phyloP scores from a whole-genome alignment of 208 protist genomes.

The Wallacemonas sp. region DNA sequence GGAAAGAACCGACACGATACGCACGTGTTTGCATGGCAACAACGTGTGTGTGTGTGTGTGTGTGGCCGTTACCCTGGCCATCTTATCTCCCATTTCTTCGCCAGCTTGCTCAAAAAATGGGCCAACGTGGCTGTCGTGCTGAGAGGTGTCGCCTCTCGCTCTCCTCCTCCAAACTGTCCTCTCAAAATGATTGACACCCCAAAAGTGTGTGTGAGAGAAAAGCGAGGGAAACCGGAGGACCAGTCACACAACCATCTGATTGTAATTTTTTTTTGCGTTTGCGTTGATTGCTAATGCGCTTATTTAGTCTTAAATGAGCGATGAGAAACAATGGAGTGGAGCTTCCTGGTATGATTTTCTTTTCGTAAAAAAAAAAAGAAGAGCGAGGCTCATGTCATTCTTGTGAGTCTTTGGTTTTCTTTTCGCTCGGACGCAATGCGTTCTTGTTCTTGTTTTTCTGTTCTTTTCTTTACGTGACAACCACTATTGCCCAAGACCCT shows the following conservation, averaged over 20 bases:
- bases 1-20: too few relatives aligned
- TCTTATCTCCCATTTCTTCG: too few relatives aligned
- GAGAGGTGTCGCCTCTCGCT: too few relatives aligned
- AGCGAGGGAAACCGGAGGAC: too few relatives aligned
- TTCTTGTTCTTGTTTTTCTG: conserved; percentile 6
- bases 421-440: neutral
- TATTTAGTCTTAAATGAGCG: conserved; percentile 15
- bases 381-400: neutral
- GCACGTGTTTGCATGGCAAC: too few relatives aligned
- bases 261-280: conserved; percentile 27
- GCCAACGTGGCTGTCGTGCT: too few relatives aligned
- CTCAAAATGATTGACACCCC: too few relatives aligned
- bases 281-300: conserved; percentile 7
- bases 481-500: too few relatives aligned
- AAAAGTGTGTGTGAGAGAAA: too few relatives aligned
- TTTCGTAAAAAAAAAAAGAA: conserved; percentile 3
- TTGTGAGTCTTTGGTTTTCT: neutral
- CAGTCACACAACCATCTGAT: too few relatives aligned
- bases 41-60: conserved; percentile 2
- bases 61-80: conserved; percentile 2
- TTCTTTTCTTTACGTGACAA: neutral
- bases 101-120: too few relatives aligned
- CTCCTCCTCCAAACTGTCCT: too few relatives aligned
- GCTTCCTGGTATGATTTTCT: conserved; percentile 13
- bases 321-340: neutral